Evolutionary conservation across 768 basidiomycete species (phyloP), one percentile per base, ranked within the genome.

Genomic region (Rhodotorula paludigena): DNA sequence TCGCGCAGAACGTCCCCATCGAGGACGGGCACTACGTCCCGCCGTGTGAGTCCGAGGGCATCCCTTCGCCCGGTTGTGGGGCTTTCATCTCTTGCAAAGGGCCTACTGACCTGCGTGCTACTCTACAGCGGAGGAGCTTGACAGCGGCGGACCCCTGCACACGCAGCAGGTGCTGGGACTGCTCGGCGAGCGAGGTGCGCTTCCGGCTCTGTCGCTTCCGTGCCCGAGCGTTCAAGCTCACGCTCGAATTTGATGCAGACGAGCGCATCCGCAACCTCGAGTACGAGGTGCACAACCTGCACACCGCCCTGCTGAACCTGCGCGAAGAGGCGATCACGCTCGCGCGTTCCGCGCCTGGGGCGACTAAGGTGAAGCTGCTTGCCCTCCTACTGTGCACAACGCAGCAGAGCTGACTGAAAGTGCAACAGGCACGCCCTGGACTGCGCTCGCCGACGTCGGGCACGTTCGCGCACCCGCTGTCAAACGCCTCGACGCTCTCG

Each of bases 11-110:
- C 69, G 82, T 99, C 58, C 85, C 89, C 44, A 86, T 93, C 72
- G 89, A 90, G 65, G 81, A 87, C 45, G 87, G 89, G 69, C 84
- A 90, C 74, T 96, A 91, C 77, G 84, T 92, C 21, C 92, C 92
- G 15, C 90, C 90, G 64, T 92, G 92, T 91, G 76, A 28, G 60
- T 59, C 10, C 16, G 14, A 33, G 25, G 25, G 20, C 28, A 20
- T 30, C 32, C 32, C 3, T 33, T 7, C 23, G 12, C 25, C 10
- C 33, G n/a, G 41, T 41, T 10, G 41, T 41, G 41, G 12, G 41
- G 20, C 41, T 42, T n/a, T n/a, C n/a, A n/a, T n/a, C n/a, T n/a
- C n/a, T n/a, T n/a, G n/a, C n/a, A n/a, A n/a, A n/a, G n/a, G n/a
- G n/a, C n/a, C n/a, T n/a, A n/a, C n/a, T n/a, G n/a, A 4, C 55